Conservation (phyloP, 2,329 filamentous ascomycete species). For the Claviceps fusiformis region DNA sequence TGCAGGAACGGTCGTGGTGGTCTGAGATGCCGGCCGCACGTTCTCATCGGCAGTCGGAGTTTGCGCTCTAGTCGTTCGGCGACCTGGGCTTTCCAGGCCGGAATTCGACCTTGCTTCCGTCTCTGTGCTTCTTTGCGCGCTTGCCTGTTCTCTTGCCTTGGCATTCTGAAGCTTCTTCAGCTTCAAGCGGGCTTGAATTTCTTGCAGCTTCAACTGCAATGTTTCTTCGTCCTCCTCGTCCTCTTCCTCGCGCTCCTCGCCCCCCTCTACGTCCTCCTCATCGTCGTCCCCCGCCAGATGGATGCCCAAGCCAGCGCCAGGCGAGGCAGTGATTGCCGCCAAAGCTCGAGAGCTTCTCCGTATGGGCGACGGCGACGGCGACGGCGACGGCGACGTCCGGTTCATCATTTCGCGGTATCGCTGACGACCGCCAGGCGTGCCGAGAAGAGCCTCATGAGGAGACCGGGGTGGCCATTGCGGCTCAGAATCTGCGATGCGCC, state of each 20-base stretch:
- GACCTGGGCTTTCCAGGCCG: constrained; percentile 11
- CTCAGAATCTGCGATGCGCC: constrained; percentile 23
- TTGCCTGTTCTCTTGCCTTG: constrained; percentile 11
- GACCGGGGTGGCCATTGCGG: constrained; percentile 54
- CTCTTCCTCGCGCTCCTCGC: background rate
- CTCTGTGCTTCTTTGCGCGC: constrained; percentile 10
- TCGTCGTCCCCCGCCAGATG: constrained; percentile 16
- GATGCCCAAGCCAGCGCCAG: constrained; percentile 19
- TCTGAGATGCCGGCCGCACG: constrained; percentile 12
- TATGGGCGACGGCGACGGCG: constrained; percentile 48
- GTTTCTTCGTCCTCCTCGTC: constrained; percentile 68
- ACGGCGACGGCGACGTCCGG: constrained; percentile 43
- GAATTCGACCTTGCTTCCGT: constrained; percentile 8
- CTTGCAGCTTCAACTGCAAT: constrained; percentile 70
- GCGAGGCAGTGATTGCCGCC: constrained; percentile 2
- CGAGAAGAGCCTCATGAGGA: constrained; percentile 48
- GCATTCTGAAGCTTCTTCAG: constrained; percentile 71
- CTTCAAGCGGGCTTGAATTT: constrained; percentile 77
- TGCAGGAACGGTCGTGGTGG: constrained; percentile 57
- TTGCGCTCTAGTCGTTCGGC: constrained; percentile 12
- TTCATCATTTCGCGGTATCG: constrained; percentile 56
- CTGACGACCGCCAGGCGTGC: constrained; percentile 66
- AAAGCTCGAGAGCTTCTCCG: constrained; percentile 12
- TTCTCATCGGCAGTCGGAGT: constrained; percentile 15
- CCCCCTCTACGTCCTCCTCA: constrained; percentile 32